Conservation (phyloP, 2,329 filamentous ascomycete species). For the Elsinoe ampelina region DNA sequence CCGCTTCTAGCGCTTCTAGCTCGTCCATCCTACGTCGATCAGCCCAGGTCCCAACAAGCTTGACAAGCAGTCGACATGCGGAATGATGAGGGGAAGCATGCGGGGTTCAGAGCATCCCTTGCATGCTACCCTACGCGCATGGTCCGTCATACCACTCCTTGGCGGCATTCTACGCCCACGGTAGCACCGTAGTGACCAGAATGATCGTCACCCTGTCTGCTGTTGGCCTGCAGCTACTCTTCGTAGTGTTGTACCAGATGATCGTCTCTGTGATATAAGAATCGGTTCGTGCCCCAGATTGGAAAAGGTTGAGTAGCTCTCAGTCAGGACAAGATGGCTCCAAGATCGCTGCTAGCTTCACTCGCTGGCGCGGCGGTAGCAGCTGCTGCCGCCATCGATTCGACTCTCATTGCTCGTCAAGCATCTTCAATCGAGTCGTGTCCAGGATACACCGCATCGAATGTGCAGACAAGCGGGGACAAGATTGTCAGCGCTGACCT, state of each 20-base stretch:
- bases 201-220: constrained; percentile 11
- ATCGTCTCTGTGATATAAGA: background rate
- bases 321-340: background rate
- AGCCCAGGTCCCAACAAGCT: background rate
- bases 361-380: background rate
- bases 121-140: background rate
- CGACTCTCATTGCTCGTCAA: constrained; percentile 13
- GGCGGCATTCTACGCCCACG: background rate
- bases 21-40: background rate
- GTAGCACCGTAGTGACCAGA: background rate
- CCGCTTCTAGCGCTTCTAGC: constrained; percentile 7
- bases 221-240: background rate
- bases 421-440: constrained; percentile 33
- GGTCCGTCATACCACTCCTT: constrained; percentile 3
- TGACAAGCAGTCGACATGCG: no score
- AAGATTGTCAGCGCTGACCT: constrained; percentile 45
- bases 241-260: background rate
- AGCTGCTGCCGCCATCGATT: background rate
- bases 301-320: background rate
- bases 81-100: background rate
- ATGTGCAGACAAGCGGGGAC: constrained; percentile 38
- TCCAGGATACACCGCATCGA: constrained; percentile 58
- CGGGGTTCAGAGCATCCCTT: background rate
- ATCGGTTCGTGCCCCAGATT: background rate
- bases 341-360: background rate